phyloP scores from a whole-genome alignment of 164 flowering plant species.

The Pachysandra terminalis region DNA sequence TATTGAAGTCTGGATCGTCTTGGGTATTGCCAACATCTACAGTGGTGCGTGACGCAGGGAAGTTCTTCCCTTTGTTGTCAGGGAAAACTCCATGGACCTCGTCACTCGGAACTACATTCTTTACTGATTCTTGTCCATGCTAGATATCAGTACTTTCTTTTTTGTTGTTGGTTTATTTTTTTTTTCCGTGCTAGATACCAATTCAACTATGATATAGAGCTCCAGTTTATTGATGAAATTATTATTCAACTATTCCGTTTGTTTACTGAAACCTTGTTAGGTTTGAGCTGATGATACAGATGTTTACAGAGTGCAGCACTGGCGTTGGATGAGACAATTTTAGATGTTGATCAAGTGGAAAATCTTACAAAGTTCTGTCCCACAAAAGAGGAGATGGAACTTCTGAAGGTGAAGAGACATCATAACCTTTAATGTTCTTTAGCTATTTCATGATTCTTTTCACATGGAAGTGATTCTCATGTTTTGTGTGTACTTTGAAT shows the following conservation, averaged over 20 bases:
- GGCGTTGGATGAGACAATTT: constrained; percentile 84
- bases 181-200: no score
- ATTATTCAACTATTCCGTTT: no score
- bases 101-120: neutral
- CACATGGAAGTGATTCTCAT: constrained; percentile 2
- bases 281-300: constrained; percentile 3
- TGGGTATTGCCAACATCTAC: no score
- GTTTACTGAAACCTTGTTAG: neutral
- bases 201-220: no score
- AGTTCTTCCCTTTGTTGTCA: no score
- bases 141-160: no score
- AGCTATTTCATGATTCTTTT: neutral
- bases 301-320: constrained; percentile 75
- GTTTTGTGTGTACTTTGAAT: neutral
- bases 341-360: constrained; percentile 96
- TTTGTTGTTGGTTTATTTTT: no score
- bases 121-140: no score
- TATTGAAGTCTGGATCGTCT: no score
- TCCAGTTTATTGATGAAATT: neutral
- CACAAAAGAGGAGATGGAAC: constrained; percentile 98
- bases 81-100: no score
- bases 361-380: constrained; percentile 96
- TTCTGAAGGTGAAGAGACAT: constrained; percentile 62
- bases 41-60: no score
- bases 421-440: constrained; percentile 3